These are phyloP conservation scores for Penicillium waksmanii DNA, from an alignment of 495 filamentous ascomycete genomes.

Conservation along the genomic window DNA sequence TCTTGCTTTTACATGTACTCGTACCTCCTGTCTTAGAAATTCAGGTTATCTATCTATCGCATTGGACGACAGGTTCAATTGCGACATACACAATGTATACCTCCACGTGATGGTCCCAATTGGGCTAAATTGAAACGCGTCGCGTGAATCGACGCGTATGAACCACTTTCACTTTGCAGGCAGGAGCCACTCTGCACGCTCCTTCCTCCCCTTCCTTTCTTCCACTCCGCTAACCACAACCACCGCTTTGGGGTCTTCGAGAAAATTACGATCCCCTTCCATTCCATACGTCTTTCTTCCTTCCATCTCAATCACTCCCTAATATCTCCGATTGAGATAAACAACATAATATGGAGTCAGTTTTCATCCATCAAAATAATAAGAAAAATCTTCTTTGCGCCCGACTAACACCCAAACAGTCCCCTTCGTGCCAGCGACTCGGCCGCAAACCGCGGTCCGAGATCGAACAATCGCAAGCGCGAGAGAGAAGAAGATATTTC, in stretches of 20 bases:
- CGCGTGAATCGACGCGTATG: conserved; percentile 37
- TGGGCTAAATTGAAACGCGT: conserved; percentile 42
- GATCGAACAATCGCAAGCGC: conserved; percentile 73
- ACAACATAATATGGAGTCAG: conserved; percentile 47
- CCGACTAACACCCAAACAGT: conserved; percentile 45
- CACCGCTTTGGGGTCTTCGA: conserved; percentile 15
- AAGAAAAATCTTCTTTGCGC: conserved; percentile 11
- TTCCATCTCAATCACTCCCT: conserved; percentile 5
- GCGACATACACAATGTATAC: background rate
- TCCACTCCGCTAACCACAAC: conserved; percentile 4
- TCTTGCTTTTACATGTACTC: too few species aligned
- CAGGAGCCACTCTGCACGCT: conserved; percentile 1
- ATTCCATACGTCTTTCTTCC: background rate
- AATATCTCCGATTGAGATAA: conserved; percentile 15
- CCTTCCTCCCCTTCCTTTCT: conserved; percentile 26
- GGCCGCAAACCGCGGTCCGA: conserved; percentile 80
- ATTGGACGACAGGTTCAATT: too few species aligned
- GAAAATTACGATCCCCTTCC: conserved; percentile 10
- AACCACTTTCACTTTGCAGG: conserved; percentile 16
- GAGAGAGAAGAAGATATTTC: conserved; percentile 79
- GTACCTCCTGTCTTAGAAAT: too few species aligned
- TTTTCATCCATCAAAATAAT: conserved; percentile 7
- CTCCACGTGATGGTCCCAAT: conserved; percentile 26
- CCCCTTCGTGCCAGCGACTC: conserved; percentile 82
- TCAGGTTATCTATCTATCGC: too few species aligned